These are phyloP conservation scores for Talaromyces amestolkiae DNA, from an alignment of 2,329 filamentous ascomycete species.

Conservation along the genomic window DNA sequence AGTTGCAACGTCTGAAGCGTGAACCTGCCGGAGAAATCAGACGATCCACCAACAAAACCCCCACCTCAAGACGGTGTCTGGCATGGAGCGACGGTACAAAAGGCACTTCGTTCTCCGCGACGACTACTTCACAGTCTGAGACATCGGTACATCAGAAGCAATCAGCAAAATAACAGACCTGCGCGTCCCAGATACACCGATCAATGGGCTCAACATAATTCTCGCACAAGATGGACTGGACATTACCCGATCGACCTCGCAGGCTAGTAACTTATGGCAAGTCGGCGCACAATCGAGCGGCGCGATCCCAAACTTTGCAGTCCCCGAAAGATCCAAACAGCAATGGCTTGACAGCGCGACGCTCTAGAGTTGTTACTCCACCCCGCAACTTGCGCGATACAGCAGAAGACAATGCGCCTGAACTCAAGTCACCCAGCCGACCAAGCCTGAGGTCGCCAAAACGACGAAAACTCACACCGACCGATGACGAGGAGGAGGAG, in stretches of 20 bases:
- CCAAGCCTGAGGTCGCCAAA: constrained; percentile 22
- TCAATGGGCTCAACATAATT: neutral
- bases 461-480: constrained; percentile 22
- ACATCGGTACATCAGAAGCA: neutral
- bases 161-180: neutral
- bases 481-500: neutral
- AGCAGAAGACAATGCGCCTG: constrained; percentile 21
- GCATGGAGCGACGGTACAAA: constrained; percentile 7
- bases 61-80: constrained; percentile 2
- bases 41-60: neutral
- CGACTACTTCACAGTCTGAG: neutral
- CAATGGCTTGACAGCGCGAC: constrained; percentile 9
- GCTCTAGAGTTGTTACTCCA: neutral
- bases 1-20: neutral
- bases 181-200: neutral
- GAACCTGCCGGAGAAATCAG: neutral
- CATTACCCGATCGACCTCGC: constrained; percentile 25
- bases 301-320: neutral
- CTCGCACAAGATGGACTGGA: constrained; percentile 18
- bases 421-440: constrained; percentile 28
- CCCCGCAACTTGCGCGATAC: neutral
- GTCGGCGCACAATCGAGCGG: constrained; percentile 16
- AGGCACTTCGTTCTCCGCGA: neutral
- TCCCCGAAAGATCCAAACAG: neutral
- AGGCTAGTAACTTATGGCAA: constrained; percentile 42